phyloP scores from a whole-genome alignment of 345 rosid genomes.

The Eucalyptus pauciflora region DNA sequence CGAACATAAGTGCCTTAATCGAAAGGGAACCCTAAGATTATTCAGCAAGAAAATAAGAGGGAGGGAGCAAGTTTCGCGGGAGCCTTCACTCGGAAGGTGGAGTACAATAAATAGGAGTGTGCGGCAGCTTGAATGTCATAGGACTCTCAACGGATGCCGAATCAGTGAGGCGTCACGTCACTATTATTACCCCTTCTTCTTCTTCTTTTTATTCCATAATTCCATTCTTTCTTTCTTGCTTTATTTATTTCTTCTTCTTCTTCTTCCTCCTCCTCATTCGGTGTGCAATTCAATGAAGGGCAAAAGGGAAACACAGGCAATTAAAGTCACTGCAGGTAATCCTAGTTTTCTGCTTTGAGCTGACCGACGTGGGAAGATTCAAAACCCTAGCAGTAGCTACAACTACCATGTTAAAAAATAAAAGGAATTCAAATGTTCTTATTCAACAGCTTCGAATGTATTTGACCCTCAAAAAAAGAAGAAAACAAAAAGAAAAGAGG shows the following conservation, averaged over 20 bases:
- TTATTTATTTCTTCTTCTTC: neutral
- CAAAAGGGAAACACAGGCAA: neutral
- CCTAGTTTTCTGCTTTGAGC: neutral
- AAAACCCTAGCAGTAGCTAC: neutral
- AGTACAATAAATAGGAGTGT: neutral
- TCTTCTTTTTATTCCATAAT: neutral
- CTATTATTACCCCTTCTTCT: neutral
- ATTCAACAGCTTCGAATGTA: neutral
- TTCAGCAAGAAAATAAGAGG: neutral
- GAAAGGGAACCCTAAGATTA: neutral
- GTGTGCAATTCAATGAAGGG: neutral
- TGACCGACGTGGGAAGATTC: neutral
- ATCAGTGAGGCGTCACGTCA: neutral
- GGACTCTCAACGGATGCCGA: neutral
- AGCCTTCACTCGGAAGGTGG: neutral
- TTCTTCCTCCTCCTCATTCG: neutral
- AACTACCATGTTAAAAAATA: neutral
- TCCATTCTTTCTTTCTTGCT: neutral
- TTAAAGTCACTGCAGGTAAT: neutral
- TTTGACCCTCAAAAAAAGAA: neutral
- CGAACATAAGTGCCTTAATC: neutral
- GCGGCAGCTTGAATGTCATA: neutral
- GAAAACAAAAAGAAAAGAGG: neutral
- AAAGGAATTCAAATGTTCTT: neutral
- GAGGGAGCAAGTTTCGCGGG: neutral